phyloP scores from a whole-genome alignment of 2,329 filamentous ascomycete species.

The Colletotrichum navitas region DNA sequence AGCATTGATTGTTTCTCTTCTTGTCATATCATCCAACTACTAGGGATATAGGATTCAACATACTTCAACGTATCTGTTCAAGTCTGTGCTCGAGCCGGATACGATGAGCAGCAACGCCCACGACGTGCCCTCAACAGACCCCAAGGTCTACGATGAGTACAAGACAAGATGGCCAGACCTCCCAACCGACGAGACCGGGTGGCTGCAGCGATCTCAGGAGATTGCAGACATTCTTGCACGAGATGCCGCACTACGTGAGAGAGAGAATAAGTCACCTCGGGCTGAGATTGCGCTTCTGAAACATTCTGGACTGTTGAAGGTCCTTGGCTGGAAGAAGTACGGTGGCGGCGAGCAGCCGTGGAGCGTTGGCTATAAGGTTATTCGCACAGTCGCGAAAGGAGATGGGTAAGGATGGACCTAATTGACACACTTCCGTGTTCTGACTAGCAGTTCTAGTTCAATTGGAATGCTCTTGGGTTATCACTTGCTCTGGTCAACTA shows the following conservation, averaged over 20 bases:
- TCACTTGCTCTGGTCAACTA: conserved; percentile 73
- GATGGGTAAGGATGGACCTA: conserved; percentile 63
- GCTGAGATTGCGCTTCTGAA: conserved; percentile 58
- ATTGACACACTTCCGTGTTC: background rate
- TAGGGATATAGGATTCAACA: background rate
- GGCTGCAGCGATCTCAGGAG: conserved; percentile 56
- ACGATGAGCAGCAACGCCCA: conserved; percentile 40
- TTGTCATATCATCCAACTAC: background rate
- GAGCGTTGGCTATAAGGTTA: conserved; percentile 67
- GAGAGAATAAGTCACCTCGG: conserved; percentile 55
- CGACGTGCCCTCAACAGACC: conserved; percentile 49
- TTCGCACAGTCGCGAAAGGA: conserved; percentile 72
- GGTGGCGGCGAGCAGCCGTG: conserved; percentile 60
- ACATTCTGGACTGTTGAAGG: conserved; percentile 55
- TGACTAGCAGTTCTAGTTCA: conserved; percentile 53
- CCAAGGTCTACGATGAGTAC: conserved; percentile 54
- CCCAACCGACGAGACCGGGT: conserved; percentile 50
- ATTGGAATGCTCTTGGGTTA: conserved; percentile 76
- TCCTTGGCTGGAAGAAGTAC: conserved; percentile 55
- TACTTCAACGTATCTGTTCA: no score
- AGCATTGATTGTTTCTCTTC: no score
- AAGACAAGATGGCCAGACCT: conserved; percentile 51
- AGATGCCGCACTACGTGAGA: conserved; percentile 53
- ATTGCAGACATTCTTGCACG: conserved; percentile 52
- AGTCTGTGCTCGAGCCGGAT: no score